Percentiles rank a stretch among this genome's conserved stretches.
Conservation (phyloP, 2,329 filamentous ascomycete genomes). For the Akanthomyces uredinophilus region DNA sequence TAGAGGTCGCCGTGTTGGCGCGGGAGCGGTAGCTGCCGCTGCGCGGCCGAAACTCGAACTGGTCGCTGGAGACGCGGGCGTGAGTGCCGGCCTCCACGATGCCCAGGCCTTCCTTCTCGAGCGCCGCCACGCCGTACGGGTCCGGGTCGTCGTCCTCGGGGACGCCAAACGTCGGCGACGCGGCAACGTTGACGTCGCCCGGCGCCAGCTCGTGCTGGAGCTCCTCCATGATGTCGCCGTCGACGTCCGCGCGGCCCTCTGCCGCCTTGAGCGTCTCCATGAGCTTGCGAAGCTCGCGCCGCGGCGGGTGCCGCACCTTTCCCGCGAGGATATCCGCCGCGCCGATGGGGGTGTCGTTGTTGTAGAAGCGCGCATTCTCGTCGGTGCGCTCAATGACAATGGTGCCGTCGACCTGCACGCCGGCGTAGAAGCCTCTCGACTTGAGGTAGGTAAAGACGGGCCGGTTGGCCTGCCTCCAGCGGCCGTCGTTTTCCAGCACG, state of each 20-base stretch:
- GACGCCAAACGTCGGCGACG: constrained; percentile 31
- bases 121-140: constrained; percentile 32
- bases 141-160: constrained; percentile 33
- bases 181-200: constrained; percentile 30
- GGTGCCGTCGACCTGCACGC: constrained; percentile 81
- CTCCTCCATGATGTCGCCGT: constrained; percentile 28
- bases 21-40: constrained; percentile 6
- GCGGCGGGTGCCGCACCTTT: constrained; percentile 32
- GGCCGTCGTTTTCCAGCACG: constrained; percentile 55
- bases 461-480: constrained; percentile 46
- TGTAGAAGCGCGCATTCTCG: constrained; percentile 84
- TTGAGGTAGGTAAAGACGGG: constrained; percentile 71
- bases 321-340: constrained; percentile 45
- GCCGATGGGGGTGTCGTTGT: constrained; percentile 41
- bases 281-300: constrained; percentile 26
- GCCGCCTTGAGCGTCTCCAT: constrained; percentile 32
- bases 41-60: constrained; percentile 33
- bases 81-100: constrained; percentile 33
- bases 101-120: constrained; percentile 32
- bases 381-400: constrained; percentile 81
- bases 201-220: constrained; percentile 31
- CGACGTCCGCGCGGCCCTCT: constrained; percentile 30
- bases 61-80: constrained; percentile 29
- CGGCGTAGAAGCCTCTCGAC: constrained; percentile 81
- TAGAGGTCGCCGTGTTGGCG: constrained; percentile 4